Percentiles rank a stretch among this genome's conserved stretches.
phyloP scores from a whole-genome alignment of 148 eudicot genomes.

The Rhododendron henanense region DNA sequence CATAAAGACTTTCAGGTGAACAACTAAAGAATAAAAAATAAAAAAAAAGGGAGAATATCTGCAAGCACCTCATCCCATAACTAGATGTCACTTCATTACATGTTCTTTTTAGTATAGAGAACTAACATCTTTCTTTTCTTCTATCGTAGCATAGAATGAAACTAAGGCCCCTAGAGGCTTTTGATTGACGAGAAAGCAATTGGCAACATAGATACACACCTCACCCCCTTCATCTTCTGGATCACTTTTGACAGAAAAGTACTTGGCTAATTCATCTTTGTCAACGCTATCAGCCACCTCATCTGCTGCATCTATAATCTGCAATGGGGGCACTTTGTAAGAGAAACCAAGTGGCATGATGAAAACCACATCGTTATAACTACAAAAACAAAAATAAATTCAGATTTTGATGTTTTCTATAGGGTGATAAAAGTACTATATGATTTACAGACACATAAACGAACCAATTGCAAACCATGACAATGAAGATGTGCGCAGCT shows the following conservation, averaged over 20 bases:
- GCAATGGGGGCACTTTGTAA: slow-evolving; percentile 18
- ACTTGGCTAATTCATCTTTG: slow-evolving; percentile 81
- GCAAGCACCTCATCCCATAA: not conserved
- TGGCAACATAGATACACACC: slow-evolving; percentile 33
- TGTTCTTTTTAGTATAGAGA: not conserved
- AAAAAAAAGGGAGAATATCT: not conserved
- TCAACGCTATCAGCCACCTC: slow-evolving; percentile 81
- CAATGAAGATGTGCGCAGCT: not conserved
- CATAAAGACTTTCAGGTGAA: not conserved
- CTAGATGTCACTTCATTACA: not conserved
- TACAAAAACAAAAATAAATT: not conserved
- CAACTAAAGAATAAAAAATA: not conserved
- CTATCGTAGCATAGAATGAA: not conserved
- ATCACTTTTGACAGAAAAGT: slow-evolving; percentile 57
- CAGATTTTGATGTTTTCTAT: not conserved
- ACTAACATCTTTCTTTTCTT: not conserved
- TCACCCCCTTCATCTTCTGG: slow-evolving; percentile 94
- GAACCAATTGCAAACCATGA: not conserved
- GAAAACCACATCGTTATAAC: not conserved
- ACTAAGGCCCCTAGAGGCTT: not conserved
- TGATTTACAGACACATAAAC: not conserved
- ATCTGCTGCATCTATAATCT: slow-evolving; percentile 79
- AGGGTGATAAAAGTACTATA: not conserved
- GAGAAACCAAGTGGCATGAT: not conserved
- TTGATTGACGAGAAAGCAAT: not conserved